A percentile compares a stretch with the other conserved stretches of the same genome.
Conservation (phyloP, 306 rosid species). For the Cucurbita argyrosperma region DNA sequence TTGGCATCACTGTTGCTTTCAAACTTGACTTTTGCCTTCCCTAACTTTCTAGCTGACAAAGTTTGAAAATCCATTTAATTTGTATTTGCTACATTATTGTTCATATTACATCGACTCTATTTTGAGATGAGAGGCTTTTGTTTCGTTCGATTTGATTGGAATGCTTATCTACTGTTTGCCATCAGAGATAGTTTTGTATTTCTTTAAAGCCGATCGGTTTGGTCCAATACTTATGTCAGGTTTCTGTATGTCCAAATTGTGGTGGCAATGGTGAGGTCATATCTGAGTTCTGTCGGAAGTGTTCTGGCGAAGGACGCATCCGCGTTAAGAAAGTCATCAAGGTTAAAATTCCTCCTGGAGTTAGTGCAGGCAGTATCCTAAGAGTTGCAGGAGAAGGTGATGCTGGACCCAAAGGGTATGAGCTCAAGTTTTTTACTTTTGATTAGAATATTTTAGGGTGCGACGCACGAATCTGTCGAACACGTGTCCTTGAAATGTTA, state of each 20-base stretch:
- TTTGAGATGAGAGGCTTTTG: background rate
- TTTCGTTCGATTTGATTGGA: background rate
- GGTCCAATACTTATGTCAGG: constrained; percentile 30
- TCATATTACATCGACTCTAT: background rate
- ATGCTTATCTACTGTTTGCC: background rate
- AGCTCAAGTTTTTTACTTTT: constrained; percentile 6
- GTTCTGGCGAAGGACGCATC: constrained; percentile 75
- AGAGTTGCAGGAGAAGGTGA: constrained; percentile 96
- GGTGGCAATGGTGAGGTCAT: constrained; percentile 90
- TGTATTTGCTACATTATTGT: background rate
- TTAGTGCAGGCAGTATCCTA: constrained; percentile 73
- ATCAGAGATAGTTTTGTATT: background rate
- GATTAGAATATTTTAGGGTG: background rate
- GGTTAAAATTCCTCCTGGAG: constrained; percentile 93
- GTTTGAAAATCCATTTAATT: background rate
- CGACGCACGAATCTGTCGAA: background rate
- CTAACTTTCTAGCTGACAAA: background rate
- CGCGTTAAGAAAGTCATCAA: constrained; percentile 75
- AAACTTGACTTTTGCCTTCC: background rate
- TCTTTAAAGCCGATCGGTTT: background rate
- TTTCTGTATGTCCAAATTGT: constrained; percentile 81
- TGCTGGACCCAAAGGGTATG: constrained; percentile 90
- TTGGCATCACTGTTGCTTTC: background rate
- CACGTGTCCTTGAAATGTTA: background rate
- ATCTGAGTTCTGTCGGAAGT: constrained; percentile 78